phyloP scores from a whole-genome alignment of 2,329 filamentous ascomycete genomes.

The Albifimbria verrucaria region DNA sequence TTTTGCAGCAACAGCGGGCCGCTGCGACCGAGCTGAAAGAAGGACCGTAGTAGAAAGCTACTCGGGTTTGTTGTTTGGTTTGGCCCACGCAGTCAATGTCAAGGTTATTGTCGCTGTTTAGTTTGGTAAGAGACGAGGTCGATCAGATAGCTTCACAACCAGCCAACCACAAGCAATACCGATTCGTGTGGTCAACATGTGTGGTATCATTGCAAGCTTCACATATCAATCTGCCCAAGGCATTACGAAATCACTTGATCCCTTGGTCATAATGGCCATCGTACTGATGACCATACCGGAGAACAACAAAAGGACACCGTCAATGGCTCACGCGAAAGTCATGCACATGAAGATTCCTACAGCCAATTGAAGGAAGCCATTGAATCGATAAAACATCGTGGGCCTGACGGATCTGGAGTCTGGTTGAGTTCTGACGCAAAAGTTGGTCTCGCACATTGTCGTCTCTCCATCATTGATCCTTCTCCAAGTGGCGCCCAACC shows the following conservation, averaged over 20 bases:
- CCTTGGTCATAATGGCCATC: no score
- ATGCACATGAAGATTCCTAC: not conserved
- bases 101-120: no score
- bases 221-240: not conserved
- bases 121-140: no score
- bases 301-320: not conserved
- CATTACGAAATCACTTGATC: not conserved
- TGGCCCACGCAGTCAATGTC: no score
- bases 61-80: no score
- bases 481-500: slow-evolving; percentile 44
- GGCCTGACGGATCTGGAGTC: not conserved
- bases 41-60: no score
- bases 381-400: not conserved
- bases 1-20: no score
- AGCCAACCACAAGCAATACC: not conserved
- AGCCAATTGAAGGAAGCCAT: not conserved
- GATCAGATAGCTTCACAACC: not conserved
- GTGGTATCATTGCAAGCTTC: not conserved
- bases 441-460: slow-evolving; percentile 40
- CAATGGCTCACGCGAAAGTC: not conserved
- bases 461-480: slow-evolving; percentile 52
- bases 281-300: not conserved
- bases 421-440: not conserved
- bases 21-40: no score
- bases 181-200: not conserved